Base-by-base conservation (phyloP, 306 rosid species). In the Malus sylvestris region DNA sequence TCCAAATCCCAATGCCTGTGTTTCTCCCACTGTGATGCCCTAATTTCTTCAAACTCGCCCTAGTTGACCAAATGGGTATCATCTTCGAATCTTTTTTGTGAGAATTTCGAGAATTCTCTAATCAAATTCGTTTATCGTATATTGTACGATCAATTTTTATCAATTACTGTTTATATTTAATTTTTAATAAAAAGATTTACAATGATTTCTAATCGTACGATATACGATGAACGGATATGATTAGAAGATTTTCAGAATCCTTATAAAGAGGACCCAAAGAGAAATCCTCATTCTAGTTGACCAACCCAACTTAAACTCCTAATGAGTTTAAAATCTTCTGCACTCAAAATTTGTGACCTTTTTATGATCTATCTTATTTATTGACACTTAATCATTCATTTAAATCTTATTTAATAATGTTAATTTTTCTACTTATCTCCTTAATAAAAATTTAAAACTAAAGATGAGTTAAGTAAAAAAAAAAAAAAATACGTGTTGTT, bases 1-100 rank as follows among this genome's bases (percentile, higher is more conserved):
- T 62, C 85, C 91, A 87, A 91, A 89, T 89, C 88, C 92, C 94
- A 75, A 91, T 75, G 87, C 75, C 82, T 83, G 71, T 84, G 79
- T 79, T 86, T 85, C 42, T 42, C 66, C 87, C 52, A 84, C 53
- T 67, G 10, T 32, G 29, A 27, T 11, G 74, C 70, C 70, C 46
- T 49, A 19, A 62, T 10, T 51, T 67, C 77, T 29, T 53, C 55
- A 46, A 81, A 76, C 57, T 53, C 80, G 75, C 63, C 30, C 27
- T 20, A 15, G 16, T 49, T 83, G 85, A 88, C 90, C 81, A 2
- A 33, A 33, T 1, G 8, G 1, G 38, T 2, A 5, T 33, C 1
- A 8, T 33, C 8, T 6, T 1, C 8, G 0, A 3, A 35, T 32
- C 1, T 35, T 6, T 6, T 35, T 1, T 35, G 2, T 35, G 0